Evolutionary conservation across 805 yeast species (phyloP), one percentile per base, ranked within the genome.

Genomic region (Priceomyces carsonii): DNA sequence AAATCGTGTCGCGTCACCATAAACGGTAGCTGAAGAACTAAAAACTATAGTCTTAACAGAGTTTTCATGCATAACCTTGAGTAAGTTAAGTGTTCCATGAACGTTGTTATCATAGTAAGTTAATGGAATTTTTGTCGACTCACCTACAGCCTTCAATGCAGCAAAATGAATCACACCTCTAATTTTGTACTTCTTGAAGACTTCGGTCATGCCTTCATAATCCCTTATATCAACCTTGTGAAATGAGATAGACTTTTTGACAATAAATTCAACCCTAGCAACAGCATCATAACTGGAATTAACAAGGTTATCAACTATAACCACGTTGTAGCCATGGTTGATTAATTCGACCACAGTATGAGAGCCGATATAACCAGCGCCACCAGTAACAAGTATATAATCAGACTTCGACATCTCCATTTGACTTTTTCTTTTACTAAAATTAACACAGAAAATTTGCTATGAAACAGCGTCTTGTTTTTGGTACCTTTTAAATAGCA

Each of bases 351-450:
- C 77, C 12, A 75, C 85, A 1, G 91, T 82, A 55, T 85, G 93
- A 7, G 91, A 82, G 17, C 93, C 95, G 51, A 86, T 84, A 61
- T 85, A 85, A 14, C 95, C 93, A 18, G 91, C 86, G 31, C 95
- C 95, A 29, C 95, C 95, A 15, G 93, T 84, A 18, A 85, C 90
- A 35, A 84, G 66, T 29, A 82, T 77, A 54, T 66, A 67, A 31
- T 42, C 47, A 26, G 28, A 18, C 19, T 35, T 22, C 9, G 23
- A n/a, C 19, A 23, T 28, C 18, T 19, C 10, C 17, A n/a, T n/a
- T n/a, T n/a, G n/a, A n/a, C n/a, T n/a, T n/a, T n/a, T n/a, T n/a
- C n/a, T n/a, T n/a, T n/a, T n/a, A n/a, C n/a, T n/a, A n/a, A n/a
- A n/a, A n/a, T n/a, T n/a, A n/a, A n/a, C n/a, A n/a, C n/a, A n/a